Evolutionary conservation across 2,329 filamentous ascomycete genomes (phyloP).

Genomic region (Venturia effusa): DNA sequence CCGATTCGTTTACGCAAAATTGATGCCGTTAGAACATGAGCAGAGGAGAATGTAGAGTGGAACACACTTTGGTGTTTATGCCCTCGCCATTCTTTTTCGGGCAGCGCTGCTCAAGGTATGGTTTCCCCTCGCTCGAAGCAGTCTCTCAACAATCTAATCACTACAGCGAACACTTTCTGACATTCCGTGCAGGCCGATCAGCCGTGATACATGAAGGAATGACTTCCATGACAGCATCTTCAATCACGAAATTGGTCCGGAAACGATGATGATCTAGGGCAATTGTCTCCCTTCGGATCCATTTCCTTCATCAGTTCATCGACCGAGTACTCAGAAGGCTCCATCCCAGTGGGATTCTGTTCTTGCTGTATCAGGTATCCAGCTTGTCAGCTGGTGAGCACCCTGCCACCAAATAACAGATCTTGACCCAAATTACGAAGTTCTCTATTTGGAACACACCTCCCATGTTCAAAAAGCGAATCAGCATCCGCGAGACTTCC

Average conservation of each 20-base stretch:
- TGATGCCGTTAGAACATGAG: no score
- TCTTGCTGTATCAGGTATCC: neutral
- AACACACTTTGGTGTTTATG: no score
- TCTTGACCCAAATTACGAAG: neutral
- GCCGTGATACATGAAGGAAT: neutral
- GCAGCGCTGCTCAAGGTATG: neutral
- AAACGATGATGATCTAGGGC: no score
- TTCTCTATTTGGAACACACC: neutral
- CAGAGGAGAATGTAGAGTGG: no score
- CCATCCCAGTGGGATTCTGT: neutral
- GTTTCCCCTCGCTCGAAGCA: neutral
- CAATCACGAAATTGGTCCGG: no score
- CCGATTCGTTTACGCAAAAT: no score
- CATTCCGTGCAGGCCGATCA: neutral
- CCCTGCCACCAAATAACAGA: neutral
- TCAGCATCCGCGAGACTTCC: neutral
- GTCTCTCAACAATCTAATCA: neutral
- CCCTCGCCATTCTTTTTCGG: neutral
- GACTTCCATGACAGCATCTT: neutral
- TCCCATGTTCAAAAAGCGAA: neutral
- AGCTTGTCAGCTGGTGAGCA: neutral
- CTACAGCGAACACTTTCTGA: neutral
- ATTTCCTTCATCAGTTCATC: neutral
- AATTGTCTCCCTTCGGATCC: neutral
- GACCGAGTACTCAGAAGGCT: neutral